Conservation (phyloP, 179 eudicot species). For the Camellia oleifera region DNA sequence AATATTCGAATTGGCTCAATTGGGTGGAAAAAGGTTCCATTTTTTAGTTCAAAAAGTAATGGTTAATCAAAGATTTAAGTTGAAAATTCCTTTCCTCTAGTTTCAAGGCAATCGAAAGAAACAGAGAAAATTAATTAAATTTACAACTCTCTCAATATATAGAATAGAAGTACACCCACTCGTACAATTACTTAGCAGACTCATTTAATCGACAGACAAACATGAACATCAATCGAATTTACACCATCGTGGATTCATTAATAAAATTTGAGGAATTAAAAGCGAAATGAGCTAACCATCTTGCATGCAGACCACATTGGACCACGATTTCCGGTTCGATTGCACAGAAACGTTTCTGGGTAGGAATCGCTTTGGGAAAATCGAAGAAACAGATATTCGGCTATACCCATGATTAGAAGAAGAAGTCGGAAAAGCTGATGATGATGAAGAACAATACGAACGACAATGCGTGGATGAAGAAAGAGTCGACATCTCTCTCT, state of each 20-base stretch:
- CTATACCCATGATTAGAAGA: conserved; percentile 39
- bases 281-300: conserved; percentile 49
- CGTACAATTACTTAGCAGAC: no score
- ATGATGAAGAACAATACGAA: conserved; percentile 23
- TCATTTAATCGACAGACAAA: neutral
- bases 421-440: conserved; percentile 25
- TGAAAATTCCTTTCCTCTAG: neutral
- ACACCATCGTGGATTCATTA: neutral
- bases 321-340: conserved; percentile 15
- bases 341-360: conserved; percentile 29
- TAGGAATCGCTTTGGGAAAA: conserved; percentile 20
- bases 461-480: conserved; percentile 36
- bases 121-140: neutral
- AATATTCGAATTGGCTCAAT: neutral
- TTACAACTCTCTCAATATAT: no score
- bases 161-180: no score
- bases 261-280: neutral
- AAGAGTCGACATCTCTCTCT: conserved; percentile 43
- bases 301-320: conserved; percentile 49
- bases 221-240: neutral
- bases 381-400: conserved; percentile 25
- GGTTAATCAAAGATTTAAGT: neutral
- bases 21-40: neutral
- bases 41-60: neutral
- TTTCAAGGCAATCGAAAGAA: neutral